Percentiles rank a stretch among this genome's conserved stretches.
These are phyloP conservation scores for Tulasnella sp. DNA, from an alignment of 768 basidiomycete species.

Conservation along the genomic window DNA sequence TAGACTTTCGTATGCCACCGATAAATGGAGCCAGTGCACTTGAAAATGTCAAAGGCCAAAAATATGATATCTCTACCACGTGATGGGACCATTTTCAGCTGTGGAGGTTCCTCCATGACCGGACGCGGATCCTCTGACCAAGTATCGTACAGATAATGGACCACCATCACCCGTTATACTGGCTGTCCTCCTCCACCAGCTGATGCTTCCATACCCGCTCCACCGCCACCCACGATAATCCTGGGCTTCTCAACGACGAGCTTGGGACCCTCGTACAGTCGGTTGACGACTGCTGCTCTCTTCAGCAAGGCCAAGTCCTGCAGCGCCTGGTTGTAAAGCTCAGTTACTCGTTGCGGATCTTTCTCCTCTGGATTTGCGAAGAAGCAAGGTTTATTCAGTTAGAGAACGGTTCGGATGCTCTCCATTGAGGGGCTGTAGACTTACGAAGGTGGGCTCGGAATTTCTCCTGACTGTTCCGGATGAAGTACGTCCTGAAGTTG, in stretches of 20 bases:
- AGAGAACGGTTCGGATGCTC: background rate
- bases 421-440: background rate
- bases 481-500: constrained; percentile 40
- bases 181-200: constrained; percentile 21
- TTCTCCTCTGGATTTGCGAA: background rate
- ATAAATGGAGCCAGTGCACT: background rate
- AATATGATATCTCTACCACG: background rate
- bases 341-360: constrained; percentile 24
- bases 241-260: constrained; percentile 38
- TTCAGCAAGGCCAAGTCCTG: constrained; percentile 36
- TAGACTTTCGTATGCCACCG: background rate
- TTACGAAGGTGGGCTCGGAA: constrained; percentile 26
- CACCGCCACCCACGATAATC: constrained; percentile 19
- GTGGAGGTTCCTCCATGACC: background rate
- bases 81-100: background rate
- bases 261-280: constrained; percentile 38
- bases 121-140: background rate
- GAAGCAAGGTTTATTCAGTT: background rate
- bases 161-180: background rate
- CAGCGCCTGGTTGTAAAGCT: constrained; percentile 31
- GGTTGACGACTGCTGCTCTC: constrained; percentile 36
- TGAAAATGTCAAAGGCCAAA: background rate
- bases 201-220: constrained; percentile 24
- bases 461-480: constrained; percentile 30
- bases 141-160: background rate